These are phyloP conservation scores for Calonectria hongkongensis DNA, from an alignment of 2,329 filamentous ascomycete species.

Conservation along the genomic window DNA sequence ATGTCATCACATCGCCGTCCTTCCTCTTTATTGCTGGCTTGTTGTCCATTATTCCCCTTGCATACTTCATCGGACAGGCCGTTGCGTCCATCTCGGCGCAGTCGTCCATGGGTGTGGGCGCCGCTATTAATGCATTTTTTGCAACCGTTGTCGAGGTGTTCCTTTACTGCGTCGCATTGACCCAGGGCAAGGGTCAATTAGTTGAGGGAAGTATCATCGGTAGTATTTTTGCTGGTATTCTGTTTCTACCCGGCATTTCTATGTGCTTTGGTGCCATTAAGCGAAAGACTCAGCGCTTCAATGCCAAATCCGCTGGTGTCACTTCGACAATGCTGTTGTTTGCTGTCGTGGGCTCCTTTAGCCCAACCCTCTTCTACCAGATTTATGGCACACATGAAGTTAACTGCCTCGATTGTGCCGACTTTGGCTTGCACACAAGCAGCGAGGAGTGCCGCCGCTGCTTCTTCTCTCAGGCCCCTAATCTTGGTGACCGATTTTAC, in stretches of 20 bases:
- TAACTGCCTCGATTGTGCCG: slow-evolving; percentile 82
- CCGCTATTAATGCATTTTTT: slow-evolving; percentile 98
- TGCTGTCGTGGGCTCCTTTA: slow-evolving; percentile 95
- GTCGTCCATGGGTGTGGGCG: slow-evolving; percentile 97
- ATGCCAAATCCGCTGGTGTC: slow-evolving; percentile 95
- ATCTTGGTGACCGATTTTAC: slow-evolving; percentile 91
- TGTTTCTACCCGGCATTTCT: slow-evolving; percentile 94
- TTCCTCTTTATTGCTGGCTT: slow-evolving; percentile 90
- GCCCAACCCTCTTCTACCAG: slow-evolving; percentile 97
- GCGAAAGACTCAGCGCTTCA: slow-evolving; percentile 98
- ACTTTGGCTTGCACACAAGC: slow-evolving; percentile 62
- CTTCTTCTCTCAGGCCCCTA: slow-evolving; percentile 92
- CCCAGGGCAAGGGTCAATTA: slow-evolving; percentile 91
- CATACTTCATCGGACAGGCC: slow-evolving; percentile 98
- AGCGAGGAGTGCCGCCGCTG: slow-evolving; percentile 90
- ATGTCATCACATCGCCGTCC: slow-evolving; percentile 85
- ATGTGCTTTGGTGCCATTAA: slow-evolving; percentile 99
- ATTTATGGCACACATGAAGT: slow-evolving; percentile 98
- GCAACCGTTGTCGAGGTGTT: slow-evolving; percentile 98
- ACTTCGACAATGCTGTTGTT: slow-evolving; percentile 99
- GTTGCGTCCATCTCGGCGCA: slow-evolving; percentile 99
- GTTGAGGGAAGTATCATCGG: slow-evolving; percentile 98
- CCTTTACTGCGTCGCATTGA: slow-evolving; percentile 95
- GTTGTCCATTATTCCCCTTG: slow-evolving; percentile 94
- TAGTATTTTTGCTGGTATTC: slow-evolving; percentile 96